These are phyloP conservation scores for Colletotrichum incanum DNA, from an alignment of 2,329 filamentous ascomycete species.

Conservation along the genomic window DNA sequence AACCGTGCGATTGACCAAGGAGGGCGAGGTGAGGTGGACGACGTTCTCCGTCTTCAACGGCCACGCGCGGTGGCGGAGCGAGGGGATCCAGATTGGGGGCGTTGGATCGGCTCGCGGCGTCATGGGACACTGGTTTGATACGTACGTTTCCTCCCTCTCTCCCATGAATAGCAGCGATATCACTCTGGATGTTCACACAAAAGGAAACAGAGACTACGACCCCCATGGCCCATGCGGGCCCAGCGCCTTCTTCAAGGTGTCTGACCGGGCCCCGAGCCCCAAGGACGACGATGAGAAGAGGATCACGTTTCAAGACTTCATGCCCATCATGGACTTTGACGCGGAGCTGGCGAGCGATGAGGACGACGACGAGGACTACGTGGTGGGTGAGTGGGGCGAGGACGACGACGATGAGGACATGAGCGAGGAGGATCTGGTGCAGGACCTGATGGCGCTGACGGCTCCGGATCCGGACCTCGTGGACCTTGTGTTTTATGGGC, in stretches of 20 bases:
- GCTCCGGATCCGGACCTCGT: constrained; percentile 38
- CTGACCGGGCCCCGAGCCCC: constrained; percentile 52
- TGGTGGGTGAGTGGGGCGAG: constrained; percentile 45
- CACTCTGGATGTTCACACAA: constrained; percentile 17
- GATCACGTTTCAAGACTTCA: constrained; percentile 44
- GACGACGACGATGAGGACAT: constrained; percentile 52
- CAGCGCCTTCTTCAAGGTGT: constrained; percentile 82
- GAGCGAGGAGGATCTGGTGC: constrained; percentile 46
- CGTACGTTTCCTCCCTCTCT: constrained; percentile 59
- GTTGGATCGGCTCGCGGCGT: constrained; percentile 76
- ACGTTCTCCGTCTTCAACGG: constrained; percentile 75
- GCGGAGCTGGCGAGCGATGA: constrained; percentile 45
- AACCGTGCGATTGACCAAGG: constrained; percentile 74
- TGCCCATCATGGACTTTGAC: constrained; percentile 45
- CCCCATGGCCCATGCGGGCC: constrained; percentile 80
- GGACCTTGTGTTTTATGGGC: constrained; percentile 31
- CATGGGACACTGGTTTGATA: constrained; percentile 85
- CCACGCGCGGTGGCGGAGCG: constrained; percentile 82
- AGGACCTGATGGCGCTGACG: constrained; percentile 46
- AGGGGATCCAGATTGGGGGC: constrained; percentile 83
- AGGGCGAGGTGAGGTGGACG: constrained; percentile 84
- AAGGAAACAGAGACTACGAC: constrained; percentile 71
- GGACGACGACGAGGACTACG: constrained; percentile 46
- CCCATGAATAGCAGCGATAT: not conserved
- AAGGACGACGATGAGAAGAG: constrained; percentile 40